Evolutionary conservation across 805 yeast species (phyloP), one percentile per base, ranked within the genome.

Genomic region (Kodamaea hsintzibuensis): DNA sequence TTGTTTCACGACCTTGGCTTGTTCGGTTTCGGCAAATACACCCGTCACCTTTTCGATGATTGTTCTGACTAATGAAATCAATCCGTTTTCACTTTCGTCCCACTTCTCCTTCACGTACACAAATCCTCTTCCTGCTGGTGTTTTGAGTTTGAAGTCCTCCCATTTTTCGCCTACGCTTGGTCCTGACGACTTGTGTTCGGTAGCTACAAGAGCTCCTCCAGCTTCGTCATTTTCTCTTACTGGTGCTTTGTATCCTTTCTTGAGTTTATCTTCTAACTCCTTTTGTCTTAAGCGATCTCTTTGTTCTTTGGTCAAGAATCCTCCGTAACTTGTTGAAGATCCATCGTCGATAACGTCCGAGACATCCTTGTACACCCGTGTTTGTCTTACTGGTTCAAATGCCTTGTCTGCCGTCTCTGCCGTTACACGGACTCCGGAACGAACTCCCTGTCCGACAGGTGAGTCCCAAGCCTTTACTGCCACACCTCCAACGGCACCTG

Each of bases 401-500:
- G 88, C 91, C 70, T 88, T 90, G 63, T 90, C 95, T n/a, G 93
- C 86, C 12, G 80, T 84, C 52, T 89, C 90, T 1, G 96, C 97
- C 2, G 97, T 85, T 50, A 82, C 81, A 55, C 80, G 81, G n/a
- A 91, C 93, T 0, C 91, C 91, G 44, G 83, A 79, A 64, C 98
- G 82, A n/a, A 97, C 92, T 48, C 86, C 88, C 68, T 86, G 85
- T 56, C 96, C 95, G 43, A 93, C 89, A 19, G 95, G 89, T 1
- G 97, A 91, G 57, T 95, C 97, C 99, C 99, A 95, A 0, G 98
- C 97, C 55, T 86, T 87, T 40, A 82, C 78, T 3, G 97, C 98
- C 45, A 85, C 96, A 54, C 82, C 86, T 52, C 97, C 98, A 37
- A 95, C 91, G 40, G 85, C 93, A 63, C 88, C 90, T n/a, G 98